Base-by-base conservation (phyloP, 108 stramenopile species). In the Thalassiosira profunda region DNA sequence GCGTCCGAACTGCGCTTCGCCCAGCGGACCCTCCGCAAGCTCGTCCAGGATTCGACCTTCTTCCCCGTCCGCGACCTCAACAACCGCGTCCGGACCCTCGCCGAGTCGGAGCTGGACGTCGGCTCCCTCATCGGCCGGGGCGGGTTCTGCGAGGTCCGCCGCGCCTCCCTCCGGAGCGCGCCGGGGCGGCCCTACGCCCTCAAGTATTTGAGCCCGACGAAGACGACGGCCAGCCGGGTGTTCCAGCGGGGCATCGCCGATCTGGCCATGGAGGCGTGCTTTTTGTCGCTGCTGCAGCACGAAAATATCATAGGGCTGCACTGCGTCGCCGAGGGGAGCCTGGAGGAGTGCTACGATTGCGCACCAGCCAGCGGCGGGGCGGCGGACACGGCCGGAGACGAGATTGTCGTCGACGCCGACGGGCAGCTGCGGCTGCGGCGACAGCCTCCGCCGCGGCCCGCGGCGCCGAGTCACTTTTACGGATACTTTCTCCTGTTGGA, bases 161-260 rank as follows among this genome's bases (percentile, higher is more conserved):
- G 14, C 0, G 25, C 47, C 29, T 6, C 54, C 31, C 0, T n/a
- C 54, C 0, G 21, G 35, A 36, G 0, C 34, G 35, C 41, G 7
- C 9, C 33, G 35, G 29, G 12, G 24, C 29, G 36, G 31, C 46
- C 20, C 42, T 63, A 63, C 36, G 62, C 62, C 18, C 47, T 63
- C 29, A 63, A 63, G 49, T 63, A 63, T 44, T 35, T 63, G 18
- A 35, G 33, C 5, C 62, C 62, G 17, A 15, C 62, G 33, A 31
- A 31, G 12, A 52, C 51, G 2, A 31, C 51, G 18, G 40, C 41
- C 18, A 70, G 59, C 34, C 48, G 61, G 18, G 12, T 18, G 17
- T 72, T 63, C 25, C 55, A 64, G 43, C 62, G 69, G 0, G 76
- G 70, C 54, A 77, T 77, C 29, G 70, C 67, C 54, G 76, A 77